Base-by-base conservation (phyloP, 805 yeast genomes). In the Pichia pseudocactophila region DNA sequence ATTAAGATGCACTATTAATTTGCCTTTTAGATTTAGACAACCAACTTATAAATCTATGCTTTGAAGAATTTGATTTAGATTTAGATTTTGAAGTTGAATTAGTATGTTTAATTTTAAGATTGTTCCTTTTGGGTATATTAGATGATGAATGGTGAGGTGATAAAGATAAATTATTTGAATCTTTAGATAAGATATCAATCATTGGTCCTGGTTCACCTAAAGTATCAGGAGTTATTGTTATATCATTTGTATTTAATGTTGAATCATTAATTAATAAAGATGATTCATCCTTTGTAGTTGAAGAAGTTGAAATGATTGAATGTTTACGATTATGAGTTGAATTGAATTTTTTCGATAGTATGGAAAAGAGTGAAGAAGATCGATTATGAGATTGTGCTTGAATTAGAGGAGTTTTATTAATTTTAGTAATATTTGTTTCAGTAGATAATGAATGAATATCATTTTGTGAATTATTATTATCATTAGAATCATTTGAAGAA, bases 141-240 rank as follows among this genome's bases (percentile, higher is more conserved):
- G 25, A 22, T 22, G 8, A 5, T 22, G 25, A 22, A 22, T 22
- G 5, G 8, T 22, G 25, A 22, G 33, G 17, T 16, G 33, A 30
- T n/a, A 11, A 22, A 30, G n/a, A 17, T 17, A 22, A 11, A 12
- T 34, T 30, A 10, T 30, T 35, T 4, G 39, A 30, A 39, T 43
- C 30, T 26, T 32, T 20, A 13, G n/a, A 20, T 19, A 31, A 41
- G 9, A 36, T 27, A 41, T 44, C 42, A 36, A 59, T 42, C 56
- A 60, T 60, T n/a, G 64, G 64, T 12, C 64, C 64, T 4, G 64
- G 64, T 39, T 60, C 63, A 33, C 64, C 64, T 13, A 59, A 22
- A n/a, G 36, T 36, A 13, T 55, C 59, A 28, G 50, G 58, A 8
- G 57, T 55, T 26, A 58, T 34, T 5, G 61, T 57, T 18, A 46